Base-by-base conservation (phyloP, 331 rosid species). In the Phaseolus coccineus region DNA sequence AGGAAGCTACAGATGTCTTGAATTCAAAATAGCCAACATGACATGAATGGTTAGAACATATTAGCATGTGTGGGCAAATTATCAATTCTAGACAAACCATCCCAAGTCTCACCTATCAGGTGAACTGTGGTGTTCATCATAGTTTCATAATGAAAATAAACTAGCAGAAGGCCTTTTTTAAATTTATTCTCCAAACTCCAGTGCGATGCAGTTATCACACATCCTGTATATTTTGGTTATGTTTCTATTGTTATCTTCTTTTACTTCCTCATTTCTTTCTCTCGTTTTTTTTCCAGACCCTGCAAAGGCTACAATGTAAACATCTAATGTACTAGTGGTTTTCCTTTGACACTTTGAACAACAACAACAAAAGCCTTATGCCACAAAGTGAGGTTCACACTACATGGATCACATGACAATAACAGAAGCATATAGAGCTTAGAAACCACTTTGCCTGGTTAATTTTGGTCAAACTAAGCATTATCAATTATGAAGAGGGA, bases 111-210 rank as follows among this genome's bases (percentile, higher is more conserved):
- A 75, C 10, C 46, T 59, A 56, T n/a, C 1, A 64, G 69, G 53
- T 42, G 33, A 73, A 55, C 42, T 53, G 69, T 13, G 31, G 56
- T 27, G 44, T 48, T 27, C 48, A 69, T 50, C 56, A 74, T 47
- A 67, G 70, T 68, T 75, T 77, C 55, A 47, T 4, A 22, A 40
- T 5, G 11, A 76, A 81, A 67, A 25, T 57, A 48, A 68, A 80
- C 33, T 73, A 39, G 16, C 44, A 25, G 6, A 51, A 25, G 35
- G 52, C 68, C 55, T 53, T 76, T 67, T 37, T 67, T 64, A 52
- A 37, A 50, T 69, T 13, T 51, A 69, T 51, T 65, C 81, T 66
- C 64, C 71, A 24, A 46, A 55, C 71, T 74, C 50, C 27, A 52
- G 31, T 31, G 47, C 27, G 46, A 46, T 52, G 78, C 73, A 79